phyloP scores from a whole-genome alignment of 306 rosid species.

The Ziziphus jujuba region DNA sequence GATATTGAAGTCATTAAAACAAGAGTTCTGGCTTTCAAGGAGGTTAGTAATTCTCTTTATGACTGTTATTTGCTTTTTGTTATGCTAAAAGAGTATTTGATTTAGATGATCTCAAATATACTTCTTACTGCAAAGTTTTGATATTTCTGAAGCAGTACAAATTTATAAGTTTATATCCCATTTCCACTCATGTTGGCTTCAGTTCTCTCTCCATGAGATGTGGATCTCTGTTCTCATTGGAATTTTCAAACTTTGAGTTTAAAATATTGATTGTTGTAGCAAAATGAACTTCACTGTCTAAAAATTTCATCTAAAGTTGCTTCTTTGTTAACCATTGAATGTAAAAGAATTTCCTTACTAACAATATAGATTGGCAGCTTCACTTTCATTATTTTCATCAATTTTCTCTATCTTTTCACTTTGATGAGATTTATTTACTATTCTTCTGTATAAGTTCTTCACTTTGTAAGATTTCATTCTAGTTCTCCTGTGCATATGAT shows the following conservation, averaged over 20 bases:
- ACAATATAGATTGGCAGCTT: no score
- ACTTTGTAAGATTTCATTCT: background rate
- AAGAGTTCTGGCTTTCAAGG: conserved; percentile 56
- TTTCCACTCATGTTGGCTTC: conserved; percentile 3
- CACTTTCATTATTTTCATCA: no score
- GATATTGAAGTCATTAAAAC: conserved; percentile 44
- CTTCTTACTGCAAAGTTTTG: background rate
- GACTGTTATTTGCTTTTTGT: background rate
- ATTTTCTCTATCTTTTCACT: no score
- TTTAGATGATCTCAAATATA: background rate
- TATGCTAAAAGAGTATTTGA: background rate
- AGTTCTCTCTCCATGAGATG: background rate
- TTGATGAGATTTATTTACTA: no score
- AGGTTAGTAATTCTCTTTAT: conserved; percentile 42
- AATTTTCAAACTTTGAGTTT: no score
- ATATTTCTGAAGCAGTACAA: background rate
- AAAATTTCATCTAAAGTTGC: no score
- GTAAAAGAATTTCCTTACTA: no score
- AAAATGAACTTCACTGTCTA: background rate
- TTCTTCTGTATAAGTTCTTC: no score
- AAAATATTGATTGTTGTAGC: background rate
- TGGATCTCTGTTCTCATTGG: background rate
- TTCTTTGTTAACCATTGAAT: background rate
- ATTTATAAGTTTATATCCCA: background rate
- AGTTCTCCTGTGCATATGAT: background rate